phyloP scores from a whole-genome alignment of 768 basidiomycete species.

The Boletus pseudo-olivaceus region DNA sequence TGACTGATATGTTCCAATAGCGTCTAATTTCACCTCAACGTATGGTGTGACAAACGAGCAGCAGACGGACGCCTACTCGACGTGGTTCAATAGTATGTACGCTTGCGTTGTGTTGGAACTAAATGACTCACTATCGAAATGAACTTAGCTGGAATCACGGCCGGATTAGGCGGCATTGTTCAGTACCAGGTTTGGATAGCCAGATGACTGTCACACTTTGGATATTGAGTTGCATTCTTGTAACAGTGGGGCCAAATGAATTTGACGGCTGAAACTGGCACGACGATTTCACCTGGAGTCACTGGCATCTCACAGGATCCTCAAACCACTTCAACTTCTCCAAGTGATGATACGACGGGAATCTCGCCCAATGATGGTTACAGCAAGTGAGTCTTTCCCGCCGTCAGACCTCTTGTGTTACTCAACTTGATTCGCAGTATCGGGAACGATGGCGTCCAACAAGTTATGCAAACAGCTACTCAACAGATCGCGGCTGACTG shows the following conservation, averaged over 20 bases:
- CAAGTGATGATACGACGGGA: slow-evolving; percentile 37
- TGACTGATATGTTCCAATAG: slow-evolving; percentile 9
- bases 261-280: slow-evolving; percentile 45
- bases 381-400: slow-evolving; percentile 29
- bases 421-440: slow-evolving; percentile 23
- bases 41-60: slow-evolving; percentile 53
- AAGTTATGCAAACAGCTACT: slow-evolving; percentile 29
- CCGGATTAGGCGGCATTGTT: slow-evolving; percentile 30
- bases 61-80: slow-evolving; percentile 49
- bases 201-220: not conserved
- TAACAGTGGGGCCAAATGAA: slow-evolving; percentile 54
- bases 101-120: not conserved
- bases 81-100: slow-evolving; percentile 50
- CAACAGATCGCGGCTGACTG: slow-evolving; percentile 36
- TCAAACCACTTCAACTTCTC: slow-evolving; percentile 32
- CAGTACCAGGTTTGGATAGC: slow-evolving; percentile 29
- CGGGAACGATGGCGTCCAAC: slow-evolving; percentile 29
- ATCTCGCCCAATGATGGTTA: slow-evolving; percentile 69
- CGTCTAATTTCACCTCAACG: slow-evolving; percentile 25
- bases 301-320: slow-evolving; percentile 28
- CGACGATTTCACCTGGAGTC: slow-evolving; percentile 36
- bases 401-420: not conserved
- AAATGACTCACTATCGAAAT: slow-evolving; percentile 3
- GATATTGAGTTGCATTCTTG: slow-evolving; percentile 9
- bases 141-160: slow-evolving; percentile 37